Conservation (phyloP, 192 early-diverging fungal genomes). For the Coemansia sp. region DNA sequence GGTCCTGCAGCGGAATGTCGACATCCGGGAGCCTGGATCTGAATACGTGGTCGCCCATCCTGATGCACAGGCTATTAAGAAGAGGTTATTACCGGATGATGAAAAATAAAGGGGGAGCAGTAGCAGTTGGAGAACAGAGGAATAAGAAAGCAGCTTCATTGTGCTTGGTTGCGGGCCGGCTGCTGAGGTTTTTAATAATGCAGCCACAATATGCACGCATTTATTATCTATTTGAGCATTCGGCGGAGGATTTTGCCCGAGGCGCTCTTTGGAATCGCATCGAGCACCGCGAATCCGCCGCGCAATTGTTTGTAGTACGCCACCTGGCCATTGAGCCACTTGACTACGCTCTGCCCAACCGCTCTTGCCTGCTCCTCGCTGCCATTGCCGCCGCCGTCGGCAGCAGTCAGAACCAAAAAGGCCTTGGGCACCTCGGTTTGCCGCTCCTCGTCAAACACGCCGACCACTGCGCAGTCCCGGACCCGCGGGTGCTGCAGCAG, state of each 20-base stretch:
- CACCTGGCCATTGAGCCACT: constrained; percentile 20
- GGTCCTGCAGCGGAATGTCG: constrained; percentile 27
- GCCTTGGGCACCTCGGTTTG: constrained; percentile 65
- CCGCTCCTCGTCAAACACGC: constrained; percentile 54
- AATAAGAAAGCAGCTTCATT: not conserved
- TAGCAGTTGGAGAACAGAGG: too few relatives aligned
- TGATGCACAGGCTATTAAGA: too few relatives aligned
- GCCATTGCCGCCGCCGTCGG: constrained; percentile 65
- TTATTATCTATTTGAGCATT: too few relatives aligned
- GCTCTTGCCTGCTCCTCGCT: not conserved
- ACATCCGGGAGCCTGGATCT: constrained; percentile 19
- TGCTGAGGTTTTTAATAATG: not conserved
- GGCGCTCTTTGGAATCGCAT: constrained; percentile 22
- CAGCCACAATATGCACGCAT: too few relatives aligned
- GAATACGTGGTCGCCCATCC: constrained; percentile 9
- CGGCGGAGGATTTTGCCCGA: constrained; percentile 40
- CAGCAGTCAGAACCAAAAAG: constrained; percentile 13
- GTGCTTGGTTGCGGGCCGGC: not conserved
- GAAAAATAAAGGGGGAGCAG: not conserved
- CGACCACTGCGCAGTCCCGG: constrained; percentile 65
- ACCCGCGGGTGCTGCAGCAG: constrained; percentile 64
- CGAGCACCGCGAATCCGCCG: constrained; percentile 29
- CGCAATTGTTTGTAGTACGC: constrained; percentile 42
- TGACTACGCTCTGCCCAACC: not conserved
- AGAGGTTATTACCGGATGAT: too few relatives aligned